Conservation (phyloP, 2,329 filamentous ascomycete species). For the Sclerotinia spermophila region DNA sequence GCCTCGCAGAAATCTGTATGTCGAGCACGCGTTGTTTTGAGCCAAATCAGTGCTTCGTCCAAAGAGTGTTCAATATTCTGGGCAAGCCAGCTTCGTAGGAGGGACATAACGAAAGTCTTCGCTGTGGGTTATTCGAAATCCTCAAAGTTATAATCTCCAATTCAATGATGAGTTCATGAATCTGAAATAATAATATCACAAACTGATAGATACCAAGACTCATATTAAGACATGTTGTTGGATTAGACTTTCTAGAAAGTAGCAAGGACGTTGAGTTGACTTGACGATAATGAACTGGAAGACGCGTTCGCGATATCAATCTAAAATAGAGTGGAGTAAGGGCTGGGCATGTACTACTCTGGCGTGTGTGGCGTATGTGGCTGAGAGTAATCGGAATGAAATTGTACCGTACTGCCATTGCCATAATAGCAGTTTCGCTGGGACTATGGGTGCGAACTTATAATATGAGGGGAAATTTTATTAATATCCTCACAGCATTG, state of each 20-base stretch:
- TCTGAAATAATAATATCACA: neutral
- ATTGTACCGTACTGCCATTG: too few species aligned
- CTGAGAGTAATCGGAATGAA: neutral
- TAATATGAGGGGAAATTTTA: neutral
- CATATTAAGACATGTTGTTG: neutral
- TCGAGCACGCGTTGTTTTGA: neutral
- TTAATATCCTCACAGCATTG: neutral
- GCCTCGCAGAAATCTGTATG: neutral
- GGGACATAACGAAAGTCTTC: neutral
- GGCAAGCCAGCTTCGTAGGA: slow-evolving; percentile 9
- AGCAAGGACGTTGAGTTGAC: neutral
- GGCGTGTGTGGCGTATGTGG: neutral
- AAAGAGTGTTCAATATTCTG: slow-evolving; percentile 7
- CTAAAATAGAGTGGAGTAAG: neutral
- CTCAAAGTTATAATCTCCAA: neutral
- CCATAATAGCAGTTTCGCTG: too few species aligned
- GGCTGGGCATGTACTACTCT: neutral
- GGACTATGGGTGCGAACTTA: neutral
- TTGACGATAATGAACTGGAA: neutral
- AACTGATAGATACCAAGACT: neutral
- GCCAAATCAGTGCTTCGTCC: slow-evolving; percentile 2
- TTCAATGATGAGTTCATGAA: neutral
- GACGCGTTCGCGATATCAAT: slow-evolving; percentile 1
- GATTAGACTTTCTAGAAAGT: neutral
- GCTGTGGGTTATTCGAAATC: neutral